Evolutionary conservation across 305 asterid species (phyloP), one percentile per base, ranked within the genome.

Genomic region (Fraxinus sp.): DNA sequence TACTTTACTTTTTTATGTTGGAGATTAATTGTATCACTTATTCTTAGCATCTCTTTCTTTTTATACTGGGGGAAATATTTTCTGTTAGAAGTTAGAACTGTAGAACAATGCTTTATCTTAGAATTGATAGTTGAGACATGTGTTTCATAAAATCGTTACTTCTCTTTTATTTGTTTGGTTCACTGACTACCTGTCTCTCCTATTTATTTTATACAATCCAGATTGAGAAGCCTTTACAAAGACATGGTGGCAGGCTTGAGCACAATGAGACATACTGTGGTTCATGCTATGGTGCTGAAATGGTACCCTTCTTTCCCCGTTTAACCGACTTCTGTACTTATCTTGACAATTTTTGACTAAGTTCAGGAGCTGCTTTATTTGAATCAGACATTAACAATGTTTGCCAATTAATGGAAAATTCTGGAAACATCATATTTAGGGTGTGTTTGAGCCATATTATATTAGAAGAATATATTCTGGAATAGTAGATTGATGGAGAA

Each of bases 151-250:
- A 35, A 35, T 85, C 81, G 79, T 41, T 68, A 32, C 70, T 30
- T 74, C 52, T 62, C 35, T 55, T 22, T 83, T 85, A 72, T 81
- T 72, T 81, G 3, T 79, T 2, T 36, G 18, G 62, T 84, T 41
- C 36, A 70, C 79, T 75, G 52, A 37, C 33, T 80, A 33, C 49
- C 71, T 22, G 77, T 75, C 59, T 77, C 79, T 57, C 24, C 9
- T 3, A 22, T 79, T 52, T 5, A 76, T 46, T 82, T 75, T 75
- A 32, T 84, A 59, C 52, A 74, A 78, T 86, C 82, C 95, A 96
- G 99, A 92, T 96, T 83, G 99, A 93, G 91, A 92, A 82, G 93
- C 99, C 99, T 86, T 83, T 96, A 86, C 98, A 96, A 88, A 95
- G 90, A 88, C 98, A 96, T 84, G 99, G 99, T 26, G 98, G 98